Base-by-base conservation (phyloP, 148 eudicot genomes). In the Diospyros kaki region DNA sequence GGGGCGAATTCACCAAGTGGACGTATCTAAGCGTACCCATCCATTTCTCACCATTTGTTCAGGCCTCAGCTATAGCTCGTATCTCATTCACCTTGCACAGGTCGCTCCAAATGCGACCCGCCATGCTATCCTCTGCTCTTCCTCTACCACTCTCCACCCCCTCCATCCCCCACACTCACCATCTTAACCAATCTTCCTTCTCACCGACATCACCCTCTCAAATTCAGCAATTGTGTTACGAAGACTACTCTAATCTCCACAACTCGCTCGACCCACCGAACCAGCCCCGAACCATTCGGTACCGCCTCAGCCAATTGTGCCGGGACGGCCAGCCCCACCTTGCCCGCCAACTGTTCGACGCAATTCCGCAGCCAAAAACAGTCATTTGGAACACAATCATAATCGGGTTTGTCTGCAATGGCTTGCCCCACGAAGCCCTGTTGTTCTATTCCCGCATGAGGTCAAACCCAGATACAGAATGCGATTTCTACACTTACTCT, bases 381-480 rank as follows among this genome's bases (percentile, higher is more conserved):
- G 97, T 92, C 5, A 77, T 94, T 15, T 94, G 97, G 93, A 94
- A 94, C 87, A 87, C 97, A 1, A 87, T 94, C 1, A 86, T 94
- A 5, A 94, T 94, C 81, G 97, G 98, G 62, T 86, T 82, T 60
- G 83, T 94, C 11, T 94, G 98, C 79, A 94, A 94, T 65, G 83
- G 84, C 66, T 72, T 92, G 79, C 82, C 93, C 63, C 65, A 80
- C 4, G 89, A 94, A 50, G 97, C 97, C 18, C 75, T 92, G 9
- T 14, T 78, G 56, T 72, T 94, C 7, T 94, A 92, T 18, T 79
- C 90, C 46, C 83, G 75, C 61, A 83, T 94, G 96, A 62, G 81
- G 66, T 76, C 72, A n/a, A 46, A 17, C 2, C 9, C 73, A 15
- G 71, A 12, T 8, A 72, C 69, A 1, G 75, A 61, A 0, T 83